Evolutionary conservation across 371 early-diverging fungal genomes (phyloP).

Genomic region (Actinomortierella wolfii): DNA sequence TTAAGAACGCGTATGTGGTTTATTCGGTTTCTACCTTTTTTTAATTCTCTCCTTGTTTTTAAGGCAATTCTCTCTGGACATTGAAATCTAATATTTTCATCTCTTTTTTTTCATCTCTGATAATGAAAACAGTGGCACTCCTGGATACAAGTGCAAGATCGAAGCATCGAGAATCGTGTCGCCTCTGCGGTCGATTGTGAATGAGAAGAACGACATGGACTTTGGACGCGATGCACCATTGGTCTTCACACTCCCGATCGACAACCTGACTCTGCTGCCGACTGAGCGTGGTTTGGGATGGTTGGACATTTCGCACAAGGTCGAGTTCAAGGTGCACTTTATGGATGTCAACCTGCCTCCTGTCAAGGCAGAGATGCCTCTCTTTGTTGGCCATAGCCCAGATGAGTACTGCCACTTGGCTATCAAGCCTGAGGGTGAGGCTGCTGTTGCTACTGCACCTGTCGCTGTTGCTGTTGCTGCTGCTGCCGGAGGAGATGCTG

Average conservation of each 20-base stretch:
- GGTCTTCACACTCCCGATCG: conserved; percentile 30
- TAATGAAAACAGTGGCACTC: conserved; percentile 12
- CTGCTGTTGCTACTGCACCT: too few relatives aligned
- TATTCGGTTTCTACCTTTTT: conserved; percentile 1
- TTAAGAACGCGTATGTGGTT: conserved; percentile 33
- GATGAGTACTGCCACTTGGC: too few relatives aligned
- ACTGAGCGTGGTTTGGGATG: conserved; percentile 39
- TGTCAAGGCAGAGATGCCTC: conserved; percentile 24
- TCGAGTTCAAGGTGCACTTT: conserved; percentile 33
- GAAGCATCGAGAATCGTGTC: conserved; percentile 28
- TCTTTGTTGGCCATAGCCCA: conserved; percentile 42
- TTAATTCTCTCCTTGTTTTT: conserved; percentile 1
- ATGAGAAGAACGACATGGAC: conserved; percentile 33
- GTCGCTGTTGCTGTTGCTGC: too few relatives aligned
- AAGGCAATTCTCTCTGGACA: too few relatives aligned
- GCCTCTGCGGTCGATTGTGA: conserved; percentile 9
- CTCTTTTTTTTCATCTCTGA: not conserved
- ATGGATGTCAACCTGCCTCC: conserved; percentile 27
- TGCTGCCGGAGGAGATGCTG: too few relatives aligned
- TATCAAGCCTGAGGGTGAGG: too few relatives aligned
- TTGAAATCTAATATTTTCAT: too few relatives aligned
- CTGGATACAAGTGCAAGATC: conserved; percentile 22
- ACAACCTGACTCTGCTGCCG: conserved; percentile 39
- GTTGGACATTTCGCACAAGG: conserved; percentile 32
- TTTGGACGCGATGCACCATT: conserved; percentile 34